These are phyloP conservation scores for Cupressus sempervirens DNA, from an alignment of 75 land plant species.

Conservation along the genomic window DNA sequence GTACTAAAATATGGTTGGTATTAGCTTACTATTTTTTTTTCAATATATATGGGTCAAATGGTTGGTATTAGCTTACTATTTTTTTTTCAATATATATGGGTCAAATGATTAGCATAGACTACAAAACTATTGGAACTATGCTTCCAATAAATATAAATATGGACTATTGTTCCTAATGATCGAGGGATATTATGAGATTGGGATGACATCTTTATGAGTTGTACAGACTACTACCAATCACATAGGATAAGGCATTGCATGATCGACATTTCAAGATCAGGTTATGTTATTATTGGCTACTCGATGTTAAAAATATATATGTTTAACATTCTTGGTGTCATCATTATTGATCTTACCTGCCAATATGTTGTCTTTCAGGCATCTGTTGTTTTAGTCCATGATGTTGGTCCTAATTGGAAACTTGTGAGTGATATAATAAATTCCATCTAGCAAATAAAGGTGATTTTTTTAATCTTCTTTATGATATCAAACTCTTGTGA, in stretches of 20 bases:
- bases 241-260: constrained; percentile 68
- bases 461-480: constrained; percentile 10
- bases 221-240: constrained; percentile 51
- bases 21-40: too few species aligned
- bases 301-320: not conserved
- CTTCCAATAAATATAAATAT: not conserved
- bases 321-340: too few species aligned
- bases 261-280: constrained; percentile 92
- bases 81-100: too few species aligned
- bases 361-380: constrained; percentile 42
- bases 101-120: too few species aligned
- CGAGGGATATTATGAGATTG: not conserved
- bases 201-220: constrained; percentile 3
- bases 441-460: constrained; percentile 79
- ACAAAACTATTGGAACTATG: too few species aligned
- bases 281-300: constrained; percentile 22
- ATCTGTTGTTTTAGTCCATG: constrained; percentile 93
- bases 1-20: too few species aligned
- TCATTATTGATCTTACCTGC: not conserved
- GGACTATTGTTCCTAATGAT: not conserved
- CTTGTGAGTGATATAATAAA: constrained; percentile 92
- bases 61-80: too few species aligned
- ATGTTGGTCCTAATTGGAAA: constrained; percentile 96
- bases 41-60: too few species aligned
- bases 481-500: not conserved